phyloP scores from a whole-genome alignment of 2,329 filamentous ascomycete genomes.

The Phialocephala subalpina region DNA sequence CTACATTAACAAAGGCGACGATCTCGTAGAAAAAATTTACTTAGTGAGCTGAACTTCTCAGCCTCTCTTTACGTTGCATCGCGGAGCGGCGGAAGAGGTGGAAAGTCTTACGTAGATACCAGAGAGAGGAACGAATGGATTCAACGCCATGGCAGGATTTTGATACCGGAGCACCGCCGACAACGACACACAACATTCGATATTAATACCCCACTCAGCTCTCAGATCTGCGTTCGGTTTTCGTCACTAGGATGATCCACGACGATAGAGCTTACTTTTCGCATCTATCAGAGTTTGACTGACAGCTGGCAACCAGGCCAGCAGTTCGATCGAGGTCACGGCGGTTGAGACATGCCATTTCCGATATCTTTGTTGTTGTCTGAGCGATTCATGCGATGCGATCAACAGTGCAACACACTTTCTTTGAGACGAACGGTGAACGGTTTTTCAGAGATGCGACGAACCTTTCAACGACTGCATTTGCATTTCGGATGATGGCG shows the following conservation, averaged over 20 bases:
- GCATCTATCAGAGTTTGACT: background rate
- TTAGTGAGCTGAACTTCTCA: background rate
- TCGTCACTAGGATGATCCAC: background rate
- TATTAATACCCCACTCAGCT: background rate
- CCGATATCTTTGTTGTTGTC: constrained; percentile 8
- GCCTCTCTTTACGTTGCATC: background rate
- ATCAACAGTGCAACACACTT: background rate
- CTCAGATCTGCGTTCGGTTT: background rate
- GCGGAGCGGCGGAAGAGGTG: background rate
- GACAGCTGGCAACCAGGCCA: background rate
- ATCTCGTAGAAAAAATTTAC: constrained; percentile 6
- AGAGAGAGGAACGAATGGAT: background rate
- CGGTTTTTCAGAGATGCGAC: background rate
- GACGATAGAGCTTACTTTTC: constrained; percentile 5
- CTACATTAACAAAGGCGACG: background rate
- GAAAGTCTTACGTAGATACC: background rate
- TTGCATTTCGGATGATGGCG: background rate
- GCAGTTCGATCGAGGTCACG: background rate
- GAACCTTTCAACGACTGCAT: background rate
- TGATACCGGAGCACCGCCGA: background rate
- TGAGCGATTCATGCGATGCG: constrained; percentile 8
- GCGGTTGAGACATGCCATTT: constrained; percentile 1
- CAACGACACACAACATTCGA: background rate
- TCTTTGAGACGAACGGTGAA: constrained; percentile 9
- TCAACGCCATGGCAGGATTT: background rate